phyloP scores from a whole-genome alignment of 225 moss, liverwort and hornwort species.

The Asterella californica region DNA sequence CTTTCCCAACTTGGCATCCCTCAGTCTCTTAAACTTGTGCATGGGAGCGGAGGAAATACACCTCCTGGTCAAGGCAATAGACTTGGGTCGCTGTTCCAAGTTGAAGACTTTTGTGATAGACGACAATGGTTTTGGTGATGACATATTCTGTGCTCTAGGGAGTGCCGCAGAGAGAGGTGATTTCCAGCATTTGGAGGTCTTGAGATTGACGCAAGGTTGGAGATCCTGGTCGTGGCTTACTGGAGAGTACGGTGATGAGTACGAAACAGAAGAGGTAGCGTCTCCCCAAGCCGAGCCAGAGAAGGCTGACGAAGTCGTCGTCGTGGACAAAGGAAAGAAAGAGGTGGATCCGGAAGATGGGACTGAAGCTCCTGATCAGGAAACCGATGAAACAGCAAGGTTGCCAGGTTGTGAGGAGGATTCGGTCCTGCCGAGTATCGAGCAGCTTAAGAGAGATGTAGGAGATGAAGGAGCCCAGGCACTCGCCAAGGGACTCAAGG shows the following conservation, averaged over 20 bases:
- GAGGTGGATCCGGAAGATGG: background rate
- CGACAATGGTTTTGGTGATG: constrained; percentile 19
- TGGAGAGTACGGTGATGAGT: background rate
- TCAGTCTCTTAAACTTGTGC: constrained; percentile 9
- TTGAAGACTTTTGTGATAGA: background rate
- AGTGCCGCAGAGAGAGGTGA: constrained; percentile 13
- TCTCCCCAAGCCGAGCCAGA: background rate
- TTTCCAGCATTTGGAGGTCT: constrained; percentile 6
- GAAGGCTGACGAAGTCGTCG: background rate
- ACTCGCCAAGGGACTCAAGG: constrained; percentile 6
- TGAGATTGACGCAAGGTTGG: constrained; percentile 3
- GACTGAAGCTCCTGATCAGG: background rate
- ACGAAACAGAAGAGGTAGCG: background rate
- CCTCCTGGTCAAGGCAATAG: constrained; percentile 11
- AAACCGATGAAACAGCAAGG: background rate
- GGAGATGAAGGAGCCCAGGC: constrained; percentile 11
- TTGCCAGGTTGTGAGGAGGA: constrained; percentile 14
- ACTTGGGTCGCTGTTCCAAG: constrained; percentile 7
- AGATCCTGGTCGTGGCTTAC: constrained; percentile 8
- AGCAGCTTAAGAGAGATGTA: constrained; percentile 14
- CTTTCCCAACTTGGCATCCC: constrained; percentile 4
- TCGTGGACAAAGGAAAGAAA: background rate
- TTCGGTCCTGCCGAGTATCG: background rate
- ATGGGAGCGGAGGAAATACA: constrained; percentile 16
- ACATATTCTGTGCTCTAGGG: constrained; percentile 2